phyloP scores from a whole-genome alignment of 345 rosid genomes.

The Populus pruinosa region DNA sequence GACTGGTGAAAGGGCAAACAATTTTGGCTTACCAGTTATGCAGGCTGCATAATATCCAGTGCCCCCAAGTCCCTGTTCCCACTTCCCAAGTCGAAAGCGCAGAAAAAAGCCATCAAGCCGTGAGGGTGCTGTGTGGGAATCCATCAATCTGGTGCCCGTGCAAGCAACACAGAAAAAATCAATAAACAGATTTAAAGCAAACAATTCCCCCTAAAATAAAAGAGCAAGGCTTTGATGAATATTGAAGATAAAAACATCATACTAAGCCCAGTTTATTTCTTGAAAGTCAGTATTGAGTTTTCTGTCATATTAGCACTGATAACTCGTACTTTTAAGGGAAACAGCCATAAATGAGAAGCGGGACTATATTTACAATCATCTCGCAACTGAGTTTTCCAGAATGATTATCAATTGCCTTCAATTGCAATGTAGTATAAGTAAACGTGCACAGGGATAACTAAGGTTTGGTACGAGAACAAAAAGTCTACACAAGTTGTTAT shows the following conservation, averaged over 20 bases:
- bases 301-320: background rate
- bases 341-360: background rate
- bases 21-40: conserved; percentile 50
- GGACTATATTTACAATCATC: background rate
- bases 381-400: background rate
- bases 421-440: background rate
- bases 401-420: background rate
- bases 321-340: background rate
- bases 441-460: background rate
- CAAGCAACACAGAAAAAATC: background rate
- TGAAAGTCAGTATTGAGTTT: background rate
- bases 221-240: background rate
- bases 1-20: background rate
- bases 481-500: background rate
- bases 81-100: conserved; percentile 76
- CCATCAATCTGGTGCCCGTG: conserved; percentile 53
- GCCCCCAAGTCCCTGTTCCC: conserved; percentile 70
- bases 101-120: conserved; percentile 71
- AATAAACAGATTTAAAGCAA: background rate
- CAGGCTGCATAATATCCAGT: conserved; percentile 72
- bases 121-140: conserved; percentile 38
- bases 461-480: too few species aligned
- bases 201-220: background rate
- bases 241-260: too few species aligned
- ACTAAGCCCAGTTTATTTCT: background rate